Evolutionary conservation across 352 stramenopile genomes (phyloP).

Genomic region (Phytophthora brassicae): DNA sequence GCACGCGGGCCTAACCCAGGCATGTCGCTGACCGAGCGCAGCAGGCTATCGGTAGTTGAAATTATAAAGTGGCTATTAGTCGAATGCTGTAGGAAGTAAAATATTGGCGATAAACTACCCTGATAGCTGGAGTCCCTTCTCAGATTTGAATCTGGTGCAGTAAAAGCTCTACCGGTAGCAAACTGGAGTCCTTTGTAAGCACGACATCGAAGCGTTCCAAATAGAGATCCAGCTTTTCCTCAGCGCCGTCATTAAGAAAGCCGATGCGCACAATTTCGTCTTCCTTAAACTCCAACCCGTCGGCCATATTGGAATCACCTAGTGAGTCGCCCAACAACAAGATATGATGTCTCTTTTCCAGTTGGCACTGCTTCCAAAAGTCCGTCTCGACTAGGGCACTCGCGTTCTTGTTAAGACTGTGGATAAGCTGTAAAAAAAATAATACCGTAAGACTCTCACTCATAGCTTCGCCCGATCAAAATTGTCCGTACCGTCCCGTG

Average conservation of each 20-base stretch:
- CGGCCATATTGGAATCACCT: slow-evolving; percentile 67
- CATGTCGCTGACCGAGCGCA: too few relatives aligned
- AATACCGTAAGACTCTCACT: slow-evolving; percentile 2
- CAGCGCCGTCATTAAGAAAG: slow-evolving; percentile 61
- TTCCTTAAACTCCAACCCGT: slow-evolving; percentile 56
- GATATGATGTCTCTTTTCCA: slow-evolving; percentile 74
- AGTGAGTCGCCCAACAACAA: slow-evolving; percentile 75
- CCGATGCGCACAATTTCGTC: slow-evolving; percentile 72
- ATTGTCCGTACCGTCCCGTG: slow-evolving; percentile 43
- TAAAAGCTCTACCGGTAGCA: slow-evolving; percentile 59
- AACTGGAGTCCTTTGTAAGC: slow-evolving; percentile 70
- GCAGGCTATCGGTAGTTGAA: too few relatives aligned
- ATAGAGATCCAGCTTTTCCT: slow-evolving; percentile 65
- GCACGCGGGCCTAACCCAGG: too few relatives aligned
- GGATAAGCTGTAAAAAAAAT: slow-evolving; percentile 53
- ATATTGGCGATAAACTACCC: too few relatives aligned
- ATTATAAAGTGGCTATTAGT: too few relatives aligned
- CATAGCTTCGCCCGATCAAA: not conserved
- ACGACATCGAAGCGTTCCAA: slow-evolving; percentile 74
- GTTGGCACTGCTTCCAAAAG: slow-evolving; percentile 73
- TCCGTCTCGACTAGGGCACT: slow-evolving; percentile 60
- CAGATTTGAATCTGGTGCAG: slow-evolving; percentile 54
- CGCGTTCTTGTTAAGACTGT: slow-evolving; percentile 82
- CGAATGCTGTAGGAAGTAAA: too few relatives aligned
- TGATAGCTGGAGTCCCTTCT: not conserved